A percentile compares a stretch with the other conserved stretches of the same genome.
These are phyloP conservation scores for Oxyria digyna DNA, from an alignment of 148 eudicot species.

Conservation along the genomic window DNA sequence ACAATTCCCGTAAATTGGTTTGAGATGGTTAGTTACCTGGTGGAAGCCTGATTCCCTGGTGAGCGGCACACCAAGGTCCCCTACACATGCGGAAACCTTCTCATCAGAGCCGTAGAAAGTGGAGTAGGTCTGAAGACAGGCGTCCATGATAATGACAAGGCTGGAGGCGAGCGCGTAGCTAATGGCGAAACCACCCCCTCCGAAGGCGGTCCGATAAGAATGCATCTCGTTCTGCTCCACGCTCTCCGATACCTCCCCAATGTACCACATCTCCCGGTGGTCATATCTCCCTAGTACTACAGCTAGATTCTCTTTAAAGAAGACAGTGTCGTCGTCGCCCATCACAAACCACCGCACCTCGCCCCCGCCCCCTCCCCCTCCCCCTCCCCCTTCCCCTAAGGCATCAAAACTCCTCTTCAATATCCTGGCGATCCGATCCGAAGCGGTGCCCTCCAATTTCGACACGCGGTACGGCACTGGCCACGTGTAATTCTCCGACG, in stretches of 20 bases:
- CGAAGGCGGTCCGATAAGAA: conserved; percentile 73
- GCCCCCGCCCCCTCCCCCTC: conserved; percentile 23
- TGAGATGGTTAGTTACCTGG: too few relatives aligned
- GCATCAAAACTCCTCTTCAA: conserved; percentile 36
- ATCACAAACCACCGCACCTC: conserved; percentile 83
- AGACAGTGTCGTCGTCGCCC: conserved; percentile 97
- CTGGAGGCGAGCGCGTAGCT: conserved; percentile 57
- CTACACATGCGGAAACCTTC: conserved; percentile 66
- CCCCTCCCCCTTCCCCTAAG: conserved; percentile 22
- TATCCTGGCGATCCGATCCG: conserved; percentile 68
- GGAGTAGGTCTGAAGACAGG: conserved; percentile 55
- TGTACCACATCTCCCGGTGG: conserved; percentile 52
- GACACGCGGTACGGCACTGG: conserved; percentile 31
- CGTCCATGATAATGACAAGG: conserved; percentile 41
- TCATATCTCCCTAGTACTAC: conserved; percentile 55
- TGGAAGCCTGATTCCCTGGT: conserved; percentile 72
- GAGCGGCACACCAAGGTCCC: conserved; percentile 70
- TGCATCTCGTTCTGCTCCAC: conserved; percentile 74
- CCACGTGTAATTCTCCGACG: conserved; percentile 8
- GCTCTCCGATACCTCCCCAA: conserved; percentile 73
- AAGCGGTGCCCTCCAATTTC: conserved; percentile 5
- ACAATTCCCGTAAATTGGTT: too few relatives aligned
- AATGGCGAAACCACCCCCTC: conserved; percentile 87
- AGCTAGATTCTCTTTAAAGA: conserved; percentile 52
- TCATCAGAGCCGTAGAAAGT: conserved; percentile 81